A percentile compares a stretch with the other conserved stretches of the same genome.
phyloP scores from a whole-genome alignment of 2,329 filamentous ascomycete species.

The Epichloe typhina region DNA sequence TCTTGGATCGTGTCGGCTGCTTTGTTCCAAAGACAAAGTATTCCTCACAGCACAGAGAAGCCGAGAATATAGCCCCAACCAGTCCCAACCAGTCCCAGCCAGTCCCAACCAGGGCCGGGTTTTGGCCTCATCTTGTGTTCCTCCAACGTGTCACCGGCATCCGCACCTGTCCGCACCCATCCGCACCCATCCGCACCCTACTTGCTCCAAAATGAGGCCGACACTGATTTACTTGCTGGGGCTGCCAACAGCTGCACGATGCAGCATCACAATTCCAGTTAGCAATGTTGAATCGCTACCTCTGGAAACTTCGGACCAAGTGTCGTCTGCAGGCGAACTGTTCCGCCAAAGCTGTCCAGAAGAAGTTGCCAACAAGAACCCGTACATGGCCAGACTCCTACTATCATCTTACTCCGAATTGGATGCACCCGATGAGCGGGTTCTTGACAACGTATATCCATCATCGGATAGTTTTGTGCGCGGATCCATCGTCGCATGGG shows the following conservation, averaged over 20 bases:
- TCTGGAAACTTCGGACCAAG: constrained; percentile 10
- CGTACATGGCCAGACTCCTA: constrained; percentile 14
- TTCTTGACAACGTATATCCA: constrained; percentile 13
- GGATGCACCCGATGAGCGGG: constrained; percentile 6
- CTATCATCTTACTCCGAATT: constrained; percentile 16
- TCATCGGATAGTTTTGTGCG: constrained; percentile 29
- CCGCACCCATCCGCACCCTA: background rate
- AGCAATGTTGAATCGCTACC: constrained; percentile 16
- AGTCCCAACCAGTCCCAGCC: too few species aligned
- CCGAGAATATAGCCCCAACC: background rate
- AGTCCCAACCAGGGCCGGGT: background rate
- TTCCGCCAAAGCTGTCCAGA: constrained; percentile 21
- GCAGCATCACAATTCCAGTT: constrained; percentile 13
- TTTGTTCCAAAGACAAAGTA: background rate
- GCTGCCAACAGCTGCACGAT: background rate
- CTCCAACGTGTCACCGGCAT: background rate
- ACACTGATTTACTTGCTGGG: constrained; percentile 1
- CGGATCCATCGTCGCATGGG: constrained; percentile 34
- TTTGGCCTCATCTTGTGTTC: background rate
- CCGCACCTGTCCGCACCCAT: background rate
- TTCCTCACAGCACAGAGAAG: background rate
- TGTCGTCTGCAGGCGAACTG: constrained; percentile 17
- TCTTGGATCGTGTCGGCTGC: background rate
- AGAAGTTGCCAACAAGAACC: constrained; percentile 12
- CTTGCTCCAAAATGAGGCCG: constrained; percentile 1